A percentile compares a stretch with the other conserved stretches of the same genome.
phyloP scores from a whole-genome alignment of 2,329 filamentous ascomycete genomes.

The Sclerotinia borealis region DNA sequence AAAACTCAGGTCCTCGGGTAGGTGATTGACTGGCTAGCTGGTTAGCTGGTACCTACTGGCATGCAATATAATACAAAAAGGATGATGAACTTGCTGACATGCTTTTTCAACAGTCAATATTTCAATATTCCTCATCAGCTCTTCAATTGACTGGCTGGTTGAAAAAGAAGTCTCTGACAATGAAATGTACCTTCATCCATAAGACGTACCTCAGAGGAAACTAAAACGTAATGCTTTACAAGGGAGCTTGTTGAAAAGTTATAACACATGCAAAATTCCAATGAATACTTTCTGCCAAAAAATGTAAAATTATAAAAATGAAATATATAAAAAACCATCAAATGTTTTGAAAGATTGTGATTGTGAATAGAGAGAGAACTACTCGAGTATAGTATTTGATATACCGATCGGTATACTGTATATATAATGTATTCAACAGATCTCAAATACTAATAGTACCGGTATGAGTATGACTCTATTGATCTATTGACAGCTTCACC shows the following conservation, averaged over 20 bases:
- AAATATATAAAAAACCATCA: no score
- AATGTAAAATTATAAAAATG: no score
- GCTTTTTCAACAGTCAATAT: neutral
- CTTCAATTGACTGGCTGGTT: neutral
- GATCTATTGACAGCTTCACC: no score
- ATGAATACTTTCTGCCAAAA: neutral
- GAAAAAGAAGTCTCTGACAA: neutral
- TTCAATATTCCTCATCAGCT: neutral
- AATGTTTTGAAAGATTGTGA: no score
- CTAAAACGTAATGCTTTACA: slow-evolving; percentile 10
- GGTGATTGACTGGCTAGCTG: no score
- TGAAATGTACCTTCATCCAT: neutral
- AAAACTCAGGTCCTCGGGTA: neutral
- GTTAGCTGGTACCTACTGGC: neutral
- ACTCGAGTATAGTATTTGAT: no score
- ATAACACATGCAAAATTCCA: neutral
- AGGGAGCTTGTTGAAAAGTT: neutral
- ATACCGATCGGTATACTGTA: no score
- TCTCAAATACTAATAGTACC: no score
- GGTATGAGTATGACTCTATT: no score
- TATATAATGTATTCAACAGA: no score
- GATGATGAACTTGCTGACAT: neutral
- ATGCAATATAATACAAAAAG: neutral
- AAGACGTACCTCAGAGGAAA: slow-evolving; percentile 11
- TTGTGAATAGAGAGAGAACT: no score